Evolutionary conservation across 331 rosid genomes (phyloP).

Genomic region (Prunus yedoensis): DNA sequence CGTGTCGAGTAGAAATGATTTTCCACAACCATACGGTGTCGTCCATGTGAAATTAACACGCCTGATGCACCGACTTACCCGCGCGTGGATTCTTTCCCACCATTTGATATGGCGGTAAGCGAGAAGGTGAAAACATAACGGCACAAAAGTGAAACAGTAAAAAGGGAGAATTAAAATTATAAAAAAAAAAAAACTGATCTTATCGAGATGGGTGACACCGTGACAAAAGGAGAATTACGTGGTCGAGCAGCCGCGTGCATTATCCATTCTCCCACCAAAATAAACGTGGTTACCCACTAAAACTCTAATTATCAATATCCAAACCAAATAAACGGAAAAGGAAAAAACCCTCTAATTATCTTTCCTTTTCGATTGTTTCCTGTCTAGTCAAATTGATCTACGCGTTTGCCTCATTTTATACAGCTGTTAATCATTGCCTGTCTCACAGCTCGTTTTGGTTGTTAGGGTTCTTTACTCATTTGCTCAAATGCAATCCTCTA

Average conservation of each 20-base stretch:
- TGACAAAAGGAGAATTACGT: slow-evolving; percentile 17
- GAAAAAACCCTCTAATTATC: neutral
- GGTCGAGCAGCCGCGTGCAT: slow-evolving; percentile 55
- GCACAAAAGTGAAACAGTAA: neutral
- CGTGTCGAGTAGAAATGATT: neutral
- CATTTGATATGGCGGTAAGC: neutral
- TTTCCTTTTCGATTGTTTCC: too few species aligned
- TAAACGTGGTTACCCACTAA: slow-evolving; percentile 10
- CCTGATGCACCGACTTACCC: neutral
- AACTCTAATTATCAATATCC: neutral
- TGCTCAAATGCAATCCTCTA: rapidly evolving
- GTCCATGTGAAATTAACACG: neutral
- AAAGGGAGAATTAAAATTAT: neutral
- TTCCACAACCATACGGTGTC: neutral
- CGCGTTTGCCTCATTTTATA: too few species aligned
- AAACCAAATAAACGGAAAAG: neutral
- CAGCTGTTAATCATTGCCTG: neutral
- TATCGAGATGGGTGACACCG: slow-evolving; percentile 10
- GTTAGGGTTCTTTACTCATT: neutral
- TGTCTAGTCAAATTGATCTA: too few species aligned
- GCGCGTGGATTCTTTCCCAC: neutral
- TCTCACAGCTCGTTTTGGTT: neutral
- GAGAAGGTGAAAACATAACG: neutral
- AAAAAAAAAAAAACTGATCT: neutral
- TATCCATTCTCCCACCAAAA: slow-evolving; percentile 10